Conservation (phyloP, 257 asterid species). For the Nicotiana paniculata region DNA sequence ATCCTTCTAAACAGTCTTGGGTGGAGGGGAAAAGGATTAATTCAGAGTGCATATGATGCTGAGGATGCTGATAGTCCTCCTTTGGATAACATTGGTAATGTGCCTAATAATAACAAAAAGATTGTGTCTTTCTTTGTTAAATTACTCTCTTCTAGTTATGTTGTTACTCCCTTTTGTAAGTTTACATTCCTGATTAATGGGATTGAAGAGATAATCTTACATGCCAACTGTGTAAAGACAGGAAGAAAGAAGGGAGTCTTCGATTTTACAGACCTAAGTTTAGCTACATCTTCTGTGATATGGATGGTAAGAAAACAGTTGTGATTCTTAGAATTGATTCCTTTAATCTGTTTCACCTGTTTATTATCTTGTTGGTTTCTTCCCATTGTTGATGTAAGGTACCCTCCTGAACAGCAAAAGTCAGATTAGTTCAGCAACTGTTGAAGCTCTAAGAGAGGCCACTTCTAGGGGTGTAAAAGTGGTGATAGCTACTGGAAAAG, state of each 20-base stretch:
- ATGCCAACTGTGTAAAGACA: constrained; percentile 84
- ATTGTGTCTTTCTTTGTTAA: constrained; percentile 4
- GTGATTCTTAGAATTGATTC: not conserved
- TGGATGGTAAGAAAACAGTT: constrained; percentile 76
- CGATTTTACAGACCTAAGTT: constrained; percentile 94
- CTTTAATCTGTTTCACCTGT: not conserved
- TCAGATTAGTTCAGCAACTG: constrained; percentile 61
- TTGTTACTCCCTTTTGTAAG: not conserved
- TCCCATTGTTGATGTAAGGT: constrained; percentile 32
- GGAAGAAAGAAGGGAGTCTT: constrained; percentile 94
- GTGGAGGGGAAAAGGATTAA: constrained; percentile 95
- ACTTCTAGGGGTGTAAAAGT: constrained; percentile 87
- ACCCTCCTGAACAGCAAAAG: constrained; percentile 97
- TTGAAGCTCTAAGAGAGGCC: constrained; percentile 83
- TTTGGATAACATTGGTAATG: constrained; percentile 53
- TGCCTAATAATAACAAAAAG: constrained; percentile 15
- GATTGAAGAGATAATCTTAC: constrained; percentile 48
- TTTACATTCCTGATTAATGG: constrained; percentile 25
- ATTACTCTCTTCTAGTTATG: constrained; percentile 5
- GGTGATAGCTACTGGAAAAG: constrained; percentile 97
- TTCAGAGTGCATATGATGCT: constrained; percentile 65
- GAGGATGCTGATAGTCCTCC: constrained; percentile 43
- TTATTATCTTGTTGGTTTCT: not conserved
- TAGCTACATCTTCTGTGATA: constrained; percentile 86
- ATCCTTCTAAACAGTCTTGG: constrained; percentile 68